Evolutionary conservation across 2,329 filamentous ascomycete genomes (phyloP), one percentile per base, ranked within the genome.

Genomic region (Metarhizium anisopliae): DNA sequence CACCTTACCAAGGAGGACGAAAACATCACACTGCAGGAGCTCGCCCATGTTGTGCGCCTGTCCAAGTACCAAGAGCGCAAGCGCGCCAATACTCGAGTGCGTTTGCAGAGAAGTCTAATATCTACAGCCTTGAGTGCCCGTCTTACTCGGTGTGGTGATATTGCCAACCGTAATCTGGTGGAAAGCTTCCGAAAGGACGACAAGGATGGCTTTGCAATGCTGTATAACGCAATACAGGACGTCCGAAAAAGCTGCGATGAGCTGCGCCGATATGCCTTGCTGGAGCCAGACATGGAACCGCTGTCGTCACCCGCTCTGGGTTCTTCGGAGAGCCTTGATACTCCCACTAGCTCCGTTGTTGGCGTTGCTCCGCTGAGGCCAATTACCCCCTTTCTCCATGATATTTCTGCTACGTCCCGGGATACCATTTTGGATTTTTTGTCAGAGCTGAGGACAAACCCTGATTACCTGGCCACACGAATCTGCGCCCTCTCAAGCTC

Each of bases 31-130:
- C 76, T 93, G 59, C 84, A 89, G 65, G 87, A 92, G 70, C 81
- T 93, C 61, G 87, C 87, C 53, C 87, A 91, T 69, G 72, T 92
- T 63, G 86, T 90, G 61, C 84, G 87, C 59, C 76, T 91, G 59
- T 87, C 87, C 67, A 87, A 85, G 65, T 90, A 91, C 68, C 89
- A 93, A 72, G 86, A 90, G 77, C 86, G 87, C 76, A 88, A 89
- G 77, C 83, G 87, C 72, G 78, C 81, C 61, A 85, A 86, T 66
- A 87, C 85, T 50, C 81, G 89, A 62, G 77, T 87, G 61, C 85
- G 87, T 56, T 78, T 94, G 54, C 87, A 91, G 68, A 80, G 86
- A 66, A 88, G 82, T 66, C 75, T 92, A 59, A 82, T 92, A 54
- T 88, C 86, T 20, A 89, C 86, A 47, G 87, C 87, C 43, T 76